Percentiles rank a stretch among this genome's conserved stretches.
These are phyloP conservation scores for Hibiscus syriacus DNA, from an alignment of 345 rosid species.

Conservation along the genomic window DNA sequence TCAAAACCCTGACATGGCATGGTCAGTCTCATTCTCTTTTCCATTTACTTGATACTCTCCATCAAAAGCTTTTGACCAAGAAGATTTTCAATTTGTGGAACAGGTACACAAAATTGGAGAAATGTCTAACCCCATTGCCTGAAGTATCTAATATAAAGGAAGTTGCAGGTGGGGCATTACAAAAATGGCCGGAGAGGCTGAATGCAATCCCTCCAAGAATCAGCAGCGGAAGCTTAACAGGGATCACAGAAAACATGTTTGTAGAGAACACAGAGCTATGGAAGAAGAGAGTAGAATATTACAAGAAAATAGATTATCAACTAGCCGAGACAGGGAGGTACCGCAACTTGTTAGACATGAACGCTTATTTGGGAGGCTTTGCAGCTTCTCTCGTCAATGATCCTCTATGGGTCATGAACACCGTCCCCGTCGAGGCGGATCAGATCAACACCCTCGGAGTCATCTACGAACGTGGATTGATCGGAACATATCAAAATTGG, in stretches of 20 bases:
- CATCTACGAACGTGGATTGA: too few species aligned
- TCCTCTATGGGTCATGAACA: not conserved
- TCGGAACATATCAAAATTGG: too few species aligned
- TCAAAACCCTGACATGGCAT: not conserved
- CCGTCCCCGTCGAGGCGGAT: not conserved
- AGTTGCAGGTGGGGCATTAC: not conserved
- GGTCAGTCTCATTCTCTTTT: not conserved
- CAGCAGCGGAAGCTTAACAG: not conserved
- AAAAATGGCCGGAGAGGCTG: not conserved
- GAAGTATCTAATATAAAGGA: not conserved
- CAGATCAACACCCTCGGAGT: too few species aligned
- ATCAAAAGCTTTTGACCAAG: constrained; percentile 6
- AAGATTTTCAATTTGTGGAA: not conserved
- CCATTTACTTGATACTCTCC: not conserved
- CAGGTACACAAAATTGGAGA: not conserved
- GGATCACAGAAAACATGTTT: not conserved
- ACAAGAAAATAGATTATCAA: not conserved
- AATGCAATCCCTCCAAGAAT: not conserved
- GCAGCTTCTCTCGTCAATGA: not conserved
- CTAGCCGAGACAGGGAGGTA: not conserved
- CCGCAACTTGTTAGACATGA: not conserved
- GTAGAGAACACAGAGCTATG: not conserved
- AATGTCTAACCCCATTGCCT: not conserved
- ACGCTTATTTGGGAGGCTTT: not conserved
- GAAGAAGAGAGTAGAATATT: not conserved